These are phyloP conservation scores for Aureobasidium lini DNA, from an alignment of 2,329 filamentous ascomycete genomes.

Conservation along the genomic window DNA sequence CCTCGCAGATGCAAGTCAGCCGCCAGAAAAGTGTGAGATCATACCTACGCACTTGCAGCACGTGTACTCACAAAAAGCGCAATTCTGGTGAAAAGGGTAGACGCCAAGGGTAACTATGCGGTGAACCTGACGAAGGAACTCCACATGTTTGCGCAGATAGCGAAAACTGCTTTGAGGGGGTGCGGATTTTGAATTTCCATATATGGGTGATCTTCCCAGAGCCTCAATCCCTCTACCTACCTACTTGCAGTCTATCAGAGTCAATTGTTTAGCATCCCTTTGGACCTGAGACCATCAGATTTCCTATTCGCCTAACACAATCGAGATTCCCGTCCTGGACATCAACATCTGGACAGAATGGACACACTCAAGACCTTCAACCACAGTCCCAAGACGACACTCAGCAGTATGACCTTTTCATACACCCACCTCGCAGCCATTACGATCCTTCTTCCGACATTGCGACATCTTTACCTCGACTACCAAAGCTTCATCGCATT, in stretches of 20 bases:
- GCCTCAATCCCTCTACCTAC: not conserved
- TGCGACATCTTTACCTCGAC: conserved; percentile 52
- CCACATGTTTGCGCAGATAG: not conserved
- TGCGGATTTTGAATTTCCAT: not conserved
- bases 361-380: not conserved
- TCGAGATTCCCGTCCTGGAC: not conserved
- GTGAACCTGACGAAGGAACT: conserved; percentile 2
- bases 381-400: not conserved
- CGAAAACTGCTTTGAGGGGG: not conserved
- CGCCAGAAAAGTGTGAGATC: conserved; percentile 1
- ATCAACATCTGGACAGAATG: not conserved
- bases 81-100: not conserved
- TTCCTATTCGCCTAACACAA: too few species aligned
- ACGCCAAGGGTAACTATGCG: conserved; percentile 3
- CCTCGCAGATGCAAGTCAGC: not conserved
- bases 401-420: not conserved
- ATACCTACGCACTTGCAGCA: conserved; percentile 5
- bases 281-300: too few species aligned
- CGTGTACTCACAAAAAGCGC: not conserved
- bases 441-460: conserved; percentile 35
- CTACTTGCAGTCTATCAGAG: too few species aligned
- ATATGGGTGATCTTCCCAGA: not conserved
- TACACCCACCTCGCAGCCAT: conserved; percentile 11
- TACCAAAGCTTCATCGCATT: conserved; percentile 69
- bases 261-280: too few species aligned